A percentile compares a stretch with the other conserved stretches of the same genome.
Conservation (phyloP, 1,284 basidiomycete genomes). For the Cryptococcus hybrid region DNA sequence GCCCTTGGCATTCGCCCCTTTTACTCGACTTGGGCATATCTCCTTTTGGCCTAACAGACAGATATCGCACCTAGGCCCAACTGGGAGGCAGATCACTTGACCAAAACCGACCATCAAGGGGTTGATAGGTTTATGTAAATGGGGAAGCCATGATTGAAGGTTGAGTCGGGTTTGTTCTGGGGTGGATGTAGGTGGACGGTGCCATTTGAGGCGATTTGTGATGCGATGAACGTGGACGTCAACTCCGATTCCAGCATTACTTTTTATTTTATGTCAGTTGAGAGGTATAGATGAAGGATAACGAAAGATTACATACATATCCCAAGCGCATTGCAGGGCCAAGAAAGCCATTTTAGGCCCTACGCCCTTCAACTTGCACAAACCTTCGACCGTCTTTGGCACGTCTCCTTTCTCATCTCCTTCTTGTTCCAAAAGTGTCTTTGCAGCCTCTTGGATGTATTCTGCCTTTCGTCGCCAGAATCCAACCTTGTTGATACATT, state of each 20-base stretch:
- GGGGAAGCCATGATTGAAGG: slow-evolving; percentile 87
- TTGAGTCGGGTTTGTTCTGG: slow-evolving; percentile 88
- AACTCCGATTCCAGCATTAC: slow-evolving; percentile 92
- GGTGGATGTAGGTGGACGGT: slow-evolving; percentile 73
- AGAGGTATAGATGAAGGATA: too few species aligned
- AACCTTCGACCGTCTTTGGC: slow-evolving; percentile 78
- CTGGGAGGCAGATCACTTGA: slow-evolving; percentile 76
- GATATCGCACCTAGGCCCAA: slow-evolving; percentile 76
- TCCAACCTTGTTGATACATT: slow-evolving; percentile 83
- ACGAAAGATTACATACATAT: slow-evolving; percentile 57
- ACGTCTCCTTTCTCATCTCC: slow-evolving; percentile 60
- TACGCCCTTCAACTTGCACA: slow-evolving; percentile 79
- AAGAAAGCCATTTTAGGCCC: slow-evolving; percentile 93
- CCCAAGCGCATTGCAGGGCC: slow-evolving; percentile 79
- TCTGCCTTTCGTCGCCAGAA: slow-evolving; percentile 87
- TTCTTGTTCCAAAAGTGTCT: slow-evolving; percentile 59
- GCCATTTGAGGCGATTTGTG: slow-evolving; percentile 90
- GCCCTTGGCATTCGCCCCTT: slow-evolving; percentile 36
- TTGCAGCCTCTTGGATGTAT: slow-evolving; percentile 67
- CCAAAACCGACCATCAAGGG: slow-evolving; percentile 89
- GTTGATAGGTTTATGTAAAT: slow-evolving; percentile 78
- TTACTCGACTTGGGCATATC: slow-evolving; percentile 49
- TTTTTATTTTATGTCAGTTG: slow-evolving; percentile 35
- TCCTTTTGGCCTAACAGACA: slow-evolving; percentile 55
- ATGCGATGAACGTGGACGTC: slow-evolving; percentile 96